Percentiles rank a stretch among this genome's conserved stretches.
phyloP scores from a whole-genome alignment of 2,329 filamentous ascomycete genomes.

The Raffaelea arxii region DNA sequence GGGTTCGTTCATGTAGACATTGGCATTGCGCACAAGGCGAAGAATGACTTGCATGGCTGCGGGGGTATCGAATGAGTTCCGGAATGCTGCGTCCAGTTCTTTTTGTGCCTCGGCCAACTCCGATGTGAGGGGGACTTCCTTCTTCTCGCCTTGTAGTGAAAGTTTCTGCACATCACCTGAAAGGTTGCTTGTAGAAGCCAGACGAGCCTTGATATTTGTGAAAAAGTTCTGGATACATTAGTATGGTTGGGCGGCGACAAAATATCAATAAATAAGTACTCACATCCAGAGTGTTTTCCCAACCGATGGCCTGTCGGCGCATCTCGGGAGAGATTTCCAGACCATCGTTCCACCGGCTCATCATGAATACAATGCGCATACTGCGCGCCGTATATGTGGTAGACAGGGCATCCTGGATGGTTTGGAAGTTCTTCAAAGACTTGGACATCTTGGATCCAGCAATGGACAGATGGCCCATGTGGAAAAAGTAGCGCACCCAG shows the following conservation, averaged over 20 bases:
- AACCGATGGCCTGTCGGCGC: slow-evolving; percentile 45
- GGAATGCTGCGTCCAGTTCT: slow-evolving; percentile 49
- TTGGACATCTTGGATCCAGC: slow-evolving; percentile 61
- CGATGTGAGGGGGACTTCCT: slow-evolving; percentile 14
- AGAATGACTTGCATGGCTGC: slow-evolving; percentile 52
- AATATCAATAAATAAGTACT: neutral
- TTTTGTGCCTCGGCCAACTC: slow-evolving; percentile 44
- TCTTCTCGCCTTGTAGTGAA: slow-evolving; percentile 2
- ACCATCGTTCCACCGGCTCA: slow-evolving; percentile 59
- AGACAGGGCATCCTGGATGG: slow-evolving; percentile 54
- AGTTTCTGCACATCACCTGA: slow-evolving; percentile 6
- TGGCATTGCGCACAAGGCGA: slow-evolving; percentile 55
- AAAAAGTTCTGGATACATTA: slow-evolving; percentile 10
- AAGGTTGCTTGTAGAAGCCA: slow-evolving; percentile 5
- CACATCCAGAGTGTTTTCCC: slow-evolving; percentile 34
- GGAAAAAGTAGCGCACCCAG: slow-evolving; percentile 68
- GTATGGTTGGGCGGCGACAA: neutral
- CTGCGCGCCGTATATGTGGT: slow-evolving; percentile 55
- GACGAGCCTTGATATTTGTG: slow-evolving; percentile 12
- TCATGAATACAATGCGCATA: slow-evolving; percentile 58
- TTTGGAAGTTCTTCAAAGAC: slow-evolving; percentile 64
- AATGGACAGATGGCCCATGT: slow-evolving; percentile 51
- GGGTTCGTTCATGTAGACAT: slow-evolving; percentile 25
- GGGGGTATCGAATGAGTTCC: slow-evolving; percentile 62
- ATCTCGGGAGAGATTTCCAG: slow-evolving; percentile 62